Percentiles rank a stretch among this genome's conserved stretches.
Conservation (phyloP, 2,329 filamentous ascomycete species). For the Aspergillus nomiae region DNA sequence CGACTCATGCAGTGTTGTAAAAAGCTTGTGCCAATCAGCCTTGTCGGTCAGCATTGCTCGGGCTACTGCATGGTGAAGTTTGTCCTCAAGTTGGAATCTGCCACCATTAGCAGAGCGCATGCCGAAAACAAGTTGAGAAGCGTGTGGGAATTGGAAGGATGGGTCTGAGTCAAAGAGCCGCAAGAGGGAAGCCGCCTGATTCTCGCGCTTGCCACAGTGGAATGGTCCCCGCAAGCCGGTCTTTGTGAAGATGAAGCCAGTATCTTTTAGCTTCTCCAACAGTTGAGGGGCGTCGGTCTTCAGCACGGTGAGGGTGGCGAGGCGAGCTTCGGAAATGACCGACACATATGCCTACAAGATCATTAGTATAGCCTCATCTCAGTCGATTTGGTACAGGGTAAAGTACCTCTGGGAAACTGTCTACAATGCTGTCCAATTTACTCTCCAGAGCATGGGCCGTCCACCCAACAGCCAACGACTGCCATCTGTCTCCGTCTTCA, state of each 20-base stretch:
- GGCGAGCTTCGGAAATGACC: conserved; percentile 39
- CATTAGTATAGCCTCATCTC: background rate
- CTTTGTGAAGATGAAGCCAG: conserved; percentile 16
- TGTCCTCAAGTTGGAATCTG: conserved; percentile 19
- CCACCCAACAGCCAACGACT: conserved; percentile 24
- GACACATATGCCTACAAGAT: conserved; percentile 38
- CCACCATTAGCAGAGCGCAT: conserved; percentile 21
- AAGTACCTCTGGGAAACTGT: conserved; percentile 21
- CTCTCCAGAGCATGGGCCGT: conserved; percentile 10
- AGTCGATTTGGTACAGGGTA: background rate
- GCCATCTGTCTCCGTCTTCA: background rate
- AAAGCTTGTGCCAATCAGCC: conserved; percentile 38
- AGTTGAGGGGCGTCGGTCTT: conserved; percentile 16
- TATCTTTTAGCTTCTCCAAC: conserved; percentile 25
- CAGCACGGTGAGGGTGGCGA: conserved; percentile 39
- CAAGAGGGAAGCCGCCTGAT: conserved; percentile 22
- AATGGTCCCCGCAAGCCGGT: conserved; percentile 37
- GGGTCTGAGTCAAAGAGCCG: conserved; percentile 29
- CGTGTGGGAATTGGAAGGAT: conserved; percentile 36
- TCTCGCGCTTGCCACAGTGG: conserved; percentile 25
- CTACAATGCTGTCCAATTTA: conserved; percentile 18
- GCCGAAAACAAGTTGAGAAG: conserved; percentile 23
- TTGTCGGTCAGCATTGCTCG: conserved; percentile 37
- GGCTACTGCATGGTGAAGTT: conserved; percentile 34
- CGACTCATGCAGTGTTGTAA: conserved; percentile 20